phyloP scores from a whole-genome alignment of 2,329 filamentous ascomycete species.

The Aspergillus sp. region DNA sequence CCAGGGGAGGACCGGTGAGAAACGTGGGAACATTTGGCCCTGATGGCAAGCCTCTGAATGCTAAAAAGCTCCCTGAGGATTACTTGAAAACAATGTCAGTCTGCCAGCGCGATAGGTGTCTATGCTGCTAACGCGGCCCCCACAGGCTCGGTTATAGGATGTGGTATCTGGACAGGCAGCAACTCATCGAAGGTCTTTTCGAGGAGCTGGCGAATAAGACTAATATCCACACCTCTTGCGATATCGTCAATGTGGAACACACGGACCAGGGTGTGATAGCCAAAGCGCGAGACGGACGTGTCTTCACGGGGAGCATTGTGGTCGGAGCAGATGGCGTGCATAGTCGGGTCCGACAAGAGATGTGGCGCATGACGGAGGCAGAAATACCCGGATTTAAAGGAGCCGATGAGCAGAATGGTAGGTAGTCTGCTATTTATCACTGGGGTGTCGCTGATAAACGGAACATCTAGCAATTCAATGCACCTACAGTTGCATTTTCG shows the following conservation, averaged over 20 bases:
- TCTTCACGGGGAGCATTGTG: slow-evolving; percentile 29
- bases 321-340: slow-evolving; percentile 40
- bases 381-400: slow-evolving; percentile 5
- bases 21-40: slow-evolving; percentile 2
- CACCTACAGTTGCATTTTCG: slow-evolving; percentile 15
- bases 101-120: not conserved
- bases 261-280: slow-evolving; percentile 18
- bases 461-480: slow-evolving; percentile 9
- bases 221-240: slow-evolving; percentile 21
- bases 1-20: not conserved
- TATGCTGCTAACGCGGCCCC: not conserved
- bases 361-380: slow-evolving; percentile 20
- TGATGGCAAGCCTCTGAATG: not conserved
- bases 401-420: slow-evolving; percentile 1
- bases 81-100: not conserved
- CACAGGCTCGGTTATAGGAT: slow-evolving; percentile 5
- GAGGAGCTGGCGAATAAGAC: slow-evolving; percentile 21
- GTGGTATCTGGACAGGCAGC: slow-evolving; percentile 28
- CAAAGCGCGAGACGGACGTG: slow-evolving; percentile 25
- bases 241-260: slow-evolving; percentile 11
- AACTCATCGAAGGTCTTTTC: slow-evolving; percentile 28
- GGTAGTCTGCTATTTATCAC: not conserved
- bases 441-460: not conserved
- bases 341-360: slow-evolving; percentile 28
- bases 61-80: not conserved